Evolutionary conservation across 1,139 yeast species (phyloP).

Genomic region (Yamadazyma trypodendri): DNA sequence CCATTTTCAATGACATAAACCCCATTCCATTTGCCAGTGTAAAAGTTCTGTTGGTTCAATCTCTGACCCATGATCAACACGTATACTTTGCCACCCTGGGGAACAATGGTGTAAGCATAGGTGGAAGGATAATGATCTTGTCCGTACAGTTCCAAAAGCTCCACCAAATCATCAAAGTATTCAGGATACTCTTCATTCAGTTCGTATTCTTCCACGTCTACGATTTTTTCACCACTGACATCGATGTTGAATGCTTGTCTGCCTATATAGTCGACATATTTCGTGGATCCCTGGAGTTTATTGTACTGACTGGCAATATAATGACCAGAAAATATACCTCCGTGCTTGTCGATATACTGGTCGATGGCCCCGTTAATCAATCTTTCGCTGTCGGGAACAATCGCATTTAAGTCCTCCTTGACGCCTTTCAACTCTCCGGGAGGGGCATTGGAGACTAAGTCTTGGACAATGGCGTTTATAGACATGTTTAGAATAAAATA

Average conservation of each 20-base stretch:
- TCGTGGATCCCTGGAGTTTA: constrained; percentile 32
- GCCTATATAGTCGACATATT: constrained; percentile 38
- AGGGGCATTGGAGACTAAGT: constrained; percentile 39
- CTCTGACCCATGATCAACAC: constrained; percentile 70
- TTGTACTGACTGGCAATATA: constrained; percentile 37
- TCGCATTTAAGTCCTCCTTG: constrained; percentile 23
- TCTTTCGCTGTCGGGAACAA: constrained; percentile 22
- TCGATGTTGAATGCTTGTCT: constrained; percentile 63
- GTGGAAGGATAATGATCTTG: constrained; percentile 54
- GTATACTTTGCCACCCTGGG: constrained; percentile 27
- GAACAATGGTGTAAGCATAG: constrained; percentile 45
- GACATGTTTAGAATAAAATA: neutral
- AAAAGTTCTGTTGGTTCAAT: constrained; percentile 73
- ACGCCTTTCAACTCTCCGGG: constrained; percentile 41
- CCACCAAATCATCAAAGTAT: constrained; percentile 29
- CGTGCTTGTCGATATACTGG: constrained; percentile 26
- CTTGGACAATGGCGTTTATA: constrained; percentile 23
- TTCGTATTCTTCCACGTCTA: constrained; percentile 49
- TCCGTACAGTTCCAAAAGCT: constrained; percentile 39
- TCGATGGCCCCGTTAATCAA: constrained; percentile 31
- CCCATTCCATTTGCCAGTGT: constrained; percentile 90
- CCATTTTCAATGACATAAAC: constrained; percentile 49
- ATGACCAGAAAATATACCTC: constrained; percentile 29
- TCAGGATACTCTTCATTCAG: constrained; percentile 25
- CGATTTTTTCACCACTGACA: constrained; percentile 42